A percentile compares a stretch with the other conserved stretches of the same genome.
Conservation (phyloP, 2,329 filamentous ascomycete species). For the Phaeosphaeriaceae sp. region DNA sequence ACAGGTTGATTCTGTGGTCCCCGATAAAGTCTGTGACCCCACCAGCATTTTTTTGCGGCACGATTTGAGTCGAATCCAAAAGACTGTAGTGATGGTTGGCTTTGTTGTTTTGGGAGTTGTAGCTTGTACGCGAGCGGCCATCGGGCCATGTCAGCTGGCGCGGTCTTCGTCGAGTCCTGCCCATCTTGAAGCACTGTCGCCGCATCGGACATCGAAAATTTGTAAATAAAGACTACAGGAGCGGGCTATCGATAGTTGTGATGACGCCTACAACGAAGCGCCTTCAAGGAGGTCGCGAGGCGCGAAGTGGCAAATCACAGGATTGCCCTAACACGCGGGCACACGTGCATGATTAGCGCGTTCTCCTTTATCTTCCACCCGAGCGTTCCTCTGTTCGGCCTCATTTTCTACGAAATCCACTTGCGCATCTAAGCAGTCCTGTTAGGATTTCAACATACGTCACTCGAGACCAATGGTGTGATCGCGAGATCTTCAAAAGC, state of each 20-base stretch:
- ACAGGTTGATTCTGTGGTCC: constrained; percentile 62
- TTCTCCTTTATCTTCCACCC: background rate
- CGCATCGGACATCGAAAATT: background rate
- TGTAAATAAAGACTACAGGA: background rate
- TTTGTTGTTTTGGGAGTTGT: constrained; percentile 14
- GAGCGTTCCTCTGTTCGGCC: background rate
- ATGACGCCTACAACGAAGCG: background rate
- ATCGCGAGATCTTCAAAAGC: background rate
- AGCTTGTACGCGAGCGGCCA: constrained; percentile 32
- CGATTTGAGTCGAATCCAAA: constrained; percentile 11
- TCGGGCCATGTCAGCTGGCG: constrained; percentile 1
- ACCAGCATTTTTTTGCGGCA: constrained; percentile 54
- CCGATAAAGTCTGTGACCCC: constrained; percentile 73
- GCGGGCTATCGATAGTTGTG: background rate
- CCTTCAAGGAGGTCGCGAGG: background rate
- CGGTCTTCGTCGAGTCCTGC: background rate
- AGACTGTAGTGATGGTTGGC: constrained; percentile 11
- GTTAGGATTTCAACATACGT: too few relatives aligned
- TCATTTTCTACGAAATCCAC: background rate
- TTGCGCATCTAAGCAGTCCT: background rate
- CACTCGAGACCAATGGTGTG: too few relatives aligned
- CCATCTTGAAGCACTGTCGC: background rate
- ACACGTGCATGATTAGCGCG: background rate
- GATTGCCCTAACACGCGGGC: background rate
- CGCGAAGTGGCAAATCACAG: background rate